A percentile compares a stretch with the other conserved stretches of the same genome.
Conservation (phyloP, 139 green algal species). For the Picochlorum sp. region DNA sequence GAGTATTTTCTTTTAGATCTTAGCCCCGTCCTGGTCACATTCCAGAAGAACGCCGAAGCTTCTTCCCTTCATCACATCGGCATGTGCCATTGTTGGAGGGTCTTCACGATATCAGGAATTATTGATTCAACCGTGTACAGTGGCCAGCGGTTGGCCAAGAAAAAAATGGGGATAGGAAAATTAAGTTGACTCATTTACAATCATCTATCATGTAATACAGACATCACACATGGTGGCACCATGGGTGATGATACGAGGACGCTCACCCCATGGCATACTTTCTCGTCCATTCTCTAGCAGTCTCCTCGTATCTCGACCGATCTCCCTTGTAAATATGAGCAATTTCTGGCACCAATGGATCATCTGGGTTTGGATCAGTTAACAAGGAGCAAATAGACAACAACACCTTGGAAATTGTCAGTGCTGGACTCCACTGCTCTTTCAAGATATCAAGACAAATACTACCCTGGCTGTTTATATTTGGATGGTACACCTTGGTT, state of each 20-base stretch:
- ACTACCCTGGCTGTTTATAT: slow-evolving; percentile 92
- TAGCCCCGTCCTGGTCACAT: slow-evolving; percentile 84
- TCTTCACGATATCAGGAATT: slow-evolving; percentile 95
- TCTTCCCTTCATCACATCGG: slow-evolving; percentile 88
- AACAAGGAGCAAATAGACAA: slow-evolving; percentile 95
- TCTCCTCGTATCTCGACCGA: slow-evolving; percentile 80
- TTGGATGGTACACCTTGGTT: slow-evolving; percentile 99
- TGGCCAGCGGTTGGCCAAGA: slow-evolving; percentile 64
- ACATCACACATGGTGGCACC: background rate
- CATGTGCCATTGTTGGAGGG: slow-evolving; percentile 93
- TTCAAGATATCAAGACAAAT: slow-evolving; percentile 99
- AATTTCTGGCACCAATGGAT: slow-evolving; percentile 97
- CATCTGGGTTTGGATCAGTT: slow-evolving; percentile 97
- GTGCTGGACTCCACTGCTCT: slow-evolving; percentile 94
- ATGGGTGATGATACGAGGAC: background rate
- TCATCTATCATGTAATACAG: background rate
- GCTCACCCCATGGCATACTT: slow-evolving; percentile 89
- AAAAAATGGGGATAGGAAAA: slow-evolving; percentile 98
- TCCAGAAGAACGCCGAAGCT: slow-evolving; percentile 65
- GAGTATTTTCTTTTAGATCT: slow-evolving; percentile 99
- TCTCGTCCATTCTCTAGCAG: slow-evolving; percentile 84
- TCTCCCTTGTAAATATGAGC: slow-evolving; percentile 98
- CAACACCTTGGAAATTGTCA: slow-evolving; percentile 96
- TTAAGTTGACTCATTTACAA: slow-evolving; percentile 19
- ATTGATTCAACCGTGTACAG: slow-evolving; percentile 86